phyloP scores from a whole-genome alignment of 768 basidiomycete genomes.

The Serendipita sp. region DNA sequence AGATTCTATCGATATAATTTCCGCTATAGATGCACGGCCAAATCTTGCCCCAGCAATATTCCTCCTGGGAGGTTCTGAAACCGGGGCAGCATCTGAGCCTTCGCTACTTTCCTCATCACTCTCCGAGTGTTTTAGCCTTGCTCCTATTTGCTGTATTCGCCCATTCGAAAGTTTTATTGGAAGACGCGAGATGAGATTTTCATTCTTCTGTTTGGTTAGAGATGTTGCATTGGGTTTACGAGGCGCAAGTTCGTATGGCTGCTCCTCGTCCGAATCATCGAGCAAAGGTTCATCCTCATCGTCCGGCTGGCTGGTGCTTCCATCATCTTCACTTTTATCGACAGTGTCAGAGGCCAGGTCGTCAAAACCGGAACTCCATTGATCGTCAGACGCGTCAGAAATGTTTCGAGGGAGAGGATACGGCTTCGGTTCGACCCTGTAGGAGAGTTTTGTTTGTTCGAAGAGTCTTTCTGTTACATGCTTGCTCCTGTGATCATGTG shows the following conservation, averaged over 20 bases:
- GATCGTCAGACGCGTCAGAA: constrained; percentile 41
- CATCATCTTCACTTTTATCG: constrained; percentile 11
- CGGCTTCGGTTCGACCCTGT: constrained; percentile 34
- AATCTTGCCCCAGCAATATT: constrained; percentile 71
- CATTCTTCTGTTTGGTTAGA: constrained; percentile 33
- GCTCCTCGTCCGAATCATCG: constrained; percentile 47
- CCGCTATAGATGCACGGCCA: constrained; percentile 65
- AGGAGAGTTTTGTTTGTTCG: constrained; percentile 45
- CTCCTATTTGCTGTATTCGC: constrained; percentile 46
- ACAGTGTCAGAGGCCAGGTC: constrained; percentile 15
- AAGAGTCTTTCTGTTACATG: constrained; percentile 64
- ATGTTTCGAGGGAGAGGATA: constrained; percentile 48
- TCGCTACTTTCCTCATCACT: constrained; percentile 14
- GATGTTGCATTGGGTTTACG: constrained; percentile 35
- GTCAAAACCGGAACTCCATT: constrained; percentile 34
- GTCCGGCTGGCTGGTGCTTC: constrained; percentile 22
- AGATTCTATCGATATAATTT: constrained; percentile 51
- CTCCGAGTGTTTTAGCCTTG: constrained; percentile 20
- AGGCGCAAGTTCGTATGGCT: constrained; percentile 54
- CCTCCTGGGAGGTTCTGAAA: constrained; percentile 28
- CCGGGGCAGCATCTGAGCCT: constrained; percentile 10
- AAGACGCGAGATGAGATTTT: constrained; percentile 40
- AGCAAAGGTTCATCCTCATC: constrained; percentile 16
- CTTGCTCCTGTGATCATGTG: constrained; percentile 46
- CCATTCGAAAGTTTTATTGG: constrained; percentile 83